Conservation (phyloP, 1,284 basidiomycete genomes). For the Naganishia cerealis region DNA sequence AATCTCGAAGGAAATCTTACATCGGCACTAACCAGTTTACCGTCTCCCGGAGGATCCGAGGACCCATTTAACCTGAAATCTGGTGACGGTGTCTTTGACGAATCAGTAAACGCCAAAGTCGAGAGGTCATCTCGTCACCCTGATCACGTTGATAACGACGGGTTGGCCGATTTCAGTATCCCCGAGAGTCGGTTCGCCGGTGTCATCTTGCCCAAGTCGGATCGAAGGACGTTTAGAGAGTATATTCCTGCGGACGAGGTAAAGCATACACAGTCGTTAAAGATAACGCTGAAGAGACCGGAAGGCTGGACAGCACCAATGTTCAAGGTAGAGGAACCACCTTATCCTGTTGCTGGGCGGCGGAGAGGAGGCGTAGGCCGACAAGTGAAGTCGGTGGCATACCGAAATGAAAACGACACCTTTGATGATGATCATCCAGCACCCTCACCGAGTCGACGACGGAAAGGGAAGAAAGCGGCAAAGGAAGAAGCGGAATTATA, state of each 20-base stretch:
- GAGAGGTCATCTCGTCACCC: background rate
- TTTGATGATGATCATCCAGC: background rate
- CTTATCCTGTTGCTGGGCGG: background rate
- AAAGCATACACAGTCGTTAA: background rate
- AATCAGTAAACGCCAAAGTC: background rate
- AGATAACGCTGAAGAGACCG: constrained; percentile 20
- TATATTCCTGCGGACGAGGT: constrained; percentile 13
- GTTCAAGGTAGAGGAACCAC: background rate
- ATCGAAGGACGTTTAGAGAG: background rate
- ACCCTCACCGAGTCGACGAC: background rate
- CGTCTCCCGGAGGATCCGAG: background rate
- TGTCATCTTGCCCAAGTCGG: constrained; percentile 10
- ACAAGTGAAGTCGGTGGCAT: background rate
- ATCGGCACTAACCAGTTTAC: background rate
- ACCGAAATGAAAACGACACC: background rate
- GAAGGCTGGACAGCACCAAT: constrained; percentile 13
- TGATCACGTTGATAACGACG: constrained; percentile 4
- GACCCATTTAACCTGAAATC: background rate
- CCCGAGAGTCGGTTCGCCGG: constrained; percentile 24
- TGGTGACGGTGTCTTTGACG: background rate
- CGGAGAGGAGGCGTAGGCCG: background rate
- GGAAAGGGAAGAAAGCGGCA: background rate
- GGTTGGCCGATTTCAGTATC: constrained; percentile 10
- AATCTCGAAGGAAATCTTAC: background rate
- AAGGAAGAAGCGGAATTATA: background rate